Evolutionary conservation across 164 flowering plant species (phyloP).

Genomic region (Aristolochia contorta): DNA sequence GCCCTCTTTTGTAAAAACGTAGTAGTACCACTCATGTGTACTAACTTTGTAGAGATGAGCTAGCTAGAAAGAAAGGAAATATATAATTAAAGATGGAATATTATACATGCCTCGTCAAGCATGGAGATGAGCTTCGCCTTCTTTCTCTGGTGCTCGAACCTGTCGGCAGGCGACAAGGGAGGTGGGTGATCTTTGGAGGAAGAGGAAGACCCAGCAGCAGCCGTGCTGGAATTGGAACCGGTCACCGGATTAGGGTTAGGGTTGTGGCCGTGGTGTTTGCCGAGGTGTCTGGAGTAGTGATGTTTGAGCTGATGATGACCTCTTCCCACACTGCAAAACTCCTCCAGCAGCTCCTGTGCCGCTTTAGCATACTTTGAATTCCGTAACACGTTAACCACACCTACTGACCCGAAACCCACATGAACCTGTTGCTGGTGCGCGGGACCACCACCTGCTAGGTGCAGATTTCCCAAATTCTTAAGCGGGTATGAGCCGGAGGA

Average conservation of each 20-base stretch:
- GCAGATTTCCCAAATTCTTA: constrained; percentile 26
- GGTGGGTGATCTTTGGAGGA: constrained; percentile 49
- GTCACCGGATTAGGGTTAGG: constrained; percentile 34
- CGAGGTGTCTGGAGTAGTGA: constrained; percentile 12
- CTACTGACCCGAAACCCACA: constrained; percentile 37
- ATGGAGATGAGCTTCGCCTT: constrained; percentile 83
- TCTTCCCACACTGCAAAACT: constrained; percentile 88
- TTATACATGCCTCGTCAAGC: constrained; percentile 89
- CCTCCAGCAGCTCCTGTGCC: constrained; percentile 78
- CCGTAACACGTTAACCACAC: constrained; percentile 40
- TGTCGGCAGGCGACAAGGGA: constrained; percentile 64
- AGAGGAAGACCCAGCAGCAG: constrained; percentile 38
- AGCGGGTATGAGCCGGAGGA: constrained; percentile 18
- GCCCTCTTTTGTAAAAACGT: too few species aligned
- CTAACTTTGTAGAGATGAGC: too few species aligned
- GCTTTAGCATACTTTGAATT: constrained; percentile 68
- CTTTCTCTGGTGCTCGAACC: constrained; percentile 82
- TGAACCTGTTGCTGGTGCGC: constrained; percentile 27
- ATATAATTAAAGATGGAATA: constrained; percentile 12
- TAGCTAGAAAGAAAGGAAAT: neutral
- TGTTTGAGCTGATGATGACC: constrained; percentile 45
- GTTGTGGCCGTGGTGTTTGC: constrained; percentile 20
- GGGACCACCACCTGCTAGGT: constrained; percentile 24
- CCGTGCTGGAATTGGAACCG: constrained; percentile 4
- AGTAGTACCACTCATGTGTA: too few species aligned